phyloP scores from a whole-genome alignment of 1,139 yeast genomes.

The Taiozyma onychis region DNA sequence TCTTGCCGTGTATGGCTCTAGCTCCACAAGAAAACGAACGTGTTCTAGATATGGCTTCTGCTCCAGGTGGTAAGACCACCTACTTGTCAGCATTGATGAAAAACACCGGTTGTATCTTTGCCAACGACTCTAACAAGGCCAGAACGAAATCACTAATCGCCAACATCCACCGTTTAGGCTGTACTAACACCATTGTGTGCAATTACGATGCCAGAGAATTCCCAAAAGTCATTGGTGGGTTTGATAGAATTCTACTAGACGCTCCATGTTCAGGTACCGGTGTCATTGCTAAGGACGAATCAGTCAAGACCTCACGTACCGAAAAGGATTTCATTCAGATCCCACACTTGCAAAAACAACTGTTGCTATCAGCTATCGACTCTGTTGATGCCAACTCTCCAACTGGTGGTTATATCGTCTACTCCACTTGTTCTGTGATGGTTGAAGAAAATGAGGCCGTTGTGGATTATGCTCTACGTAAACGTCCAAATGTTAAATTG shows the following conservation, averaged over 20 bases:
- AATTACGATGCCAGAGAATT: slow-evolving; percentile 98
- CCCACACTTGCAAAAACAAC: slow-evolving; percentile 94
- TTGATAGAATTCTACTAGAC: slow-evolving; percentile 89
- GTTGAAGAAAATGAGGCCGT: slow-evolving; percentile 99
- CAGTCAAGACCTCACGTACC: slow-evolving; percentile 88
- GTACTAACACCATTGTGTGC: slow-evolving; percentile 94
- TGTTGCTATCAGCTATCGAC: slow-evolving; percentile 90
- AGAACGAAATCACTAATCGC: slow-evolving; percentile 96
- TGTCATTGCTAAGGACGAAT: slow-evolving; percentile 95
- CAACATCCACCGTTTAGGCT: slow-evolving; percentile 94
- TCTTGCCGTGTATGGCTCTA: slow-evolving; percentile 95
- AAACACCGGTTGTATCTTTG: slow-evolving; percentile 95
- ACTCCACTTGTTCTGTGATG: slow-evolving; percentile 97
- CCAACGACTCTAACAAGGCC: slow-evolving; percentile 94
- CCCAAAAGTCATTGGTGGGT: slow-evolving; percentile 97
- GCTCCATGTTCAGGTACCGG: slow-evolving; percentile 99
- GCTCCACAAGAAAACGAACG: slow-evolving; percentile 96
- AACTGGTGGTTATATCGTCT: slow-evolving; percentile 92
- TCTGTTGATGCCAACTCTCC: slow-evolving; percentile 90
- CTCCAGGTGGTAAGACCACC: slow-evolving; percentile 99
- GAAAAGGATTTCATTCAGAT: slow-evolving; percentile 96
- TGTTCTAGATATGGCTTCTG: slow-evolving; percentile 97
- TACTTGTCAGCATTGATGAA: slow-evolving; percentile 96
- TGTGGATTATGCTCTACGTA: slow-evolving; percentile 94
- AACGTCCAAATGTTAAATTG: slow-evolving; percentile 92